A percentile compares a stretch with the other conserved stretches of the same genome.
These are phyloP conservation scores for Fagus sylvatica DNA, from an alignment of 306 rosid genomes.

Conservation along the genomic window DNA sequence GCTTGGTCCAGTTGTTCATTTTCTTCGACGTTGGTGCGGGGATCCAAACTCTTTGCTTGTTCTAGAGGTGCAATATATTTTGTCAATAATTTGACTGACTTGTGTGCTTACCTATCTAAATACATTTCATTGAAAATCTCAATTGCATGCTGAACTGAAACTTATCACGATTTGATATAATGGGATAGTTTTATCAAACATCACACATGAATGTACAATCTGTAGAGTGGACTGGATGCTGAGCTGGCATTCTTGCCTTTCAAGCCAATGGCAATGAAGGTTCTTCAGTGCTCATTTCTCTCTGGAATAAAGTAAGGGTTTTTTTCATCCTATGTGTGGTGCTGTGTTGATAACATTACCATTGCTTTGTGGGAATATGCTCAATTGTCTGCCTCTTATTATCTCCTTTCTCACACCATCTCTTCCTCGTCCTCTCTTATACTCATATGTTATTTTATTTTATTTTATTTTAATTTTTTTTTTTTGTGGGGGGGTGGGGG, in stretches of 20 bases:
- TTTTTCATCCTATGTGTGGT: constrained; percentile 2
- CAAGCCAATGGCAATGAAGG: constrained; percentile 75
- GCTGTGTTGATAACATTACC: not conserved
- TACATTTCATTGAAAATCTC: not conserved
- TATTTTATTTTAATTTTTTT: too few species aligned
- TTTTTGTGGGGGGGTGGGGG: too few species aligned
- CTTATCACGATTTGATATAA: constrained; percentile 13
- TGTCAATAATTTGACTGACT: constrained; percentile 1
- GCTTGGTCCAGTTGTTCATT: constrained; percentile 81
- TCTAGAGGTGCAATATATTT: constrained; percentile 57
- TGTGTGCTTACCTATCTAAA: not conserved
- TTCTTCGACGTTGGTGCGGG: constrained; percentile 76
- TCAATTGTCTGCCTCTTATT: not conserved
- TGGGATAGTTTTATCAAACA: constrained; percentile 14
- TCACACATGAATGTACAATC: constrained; percentile 8
- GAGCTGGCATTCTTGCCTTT: constrained; percentile 77
- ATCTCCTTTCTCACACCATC: not conserved
- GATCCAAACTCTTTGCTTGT: constrained; percentile 78
- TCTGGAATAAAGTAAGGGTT: constrained; percentile 70
- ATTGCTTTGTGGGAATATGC: not conserved
- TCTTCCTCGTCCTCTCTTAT: not conserved
- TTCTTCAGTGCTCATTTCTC: constrained; percentile 74
- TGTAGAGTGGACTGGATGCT: constrained; percentile 63
- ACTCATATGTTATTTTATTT: not conserved
- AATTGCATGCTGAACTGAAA: not conserved